Percentiles rank a stretch among this genome's conserved stretches.
phyloP scores from a whole-genome alignment of 2,329 filamentous ascomycete genomes.

The Diaporthe ampelina region DNA sequence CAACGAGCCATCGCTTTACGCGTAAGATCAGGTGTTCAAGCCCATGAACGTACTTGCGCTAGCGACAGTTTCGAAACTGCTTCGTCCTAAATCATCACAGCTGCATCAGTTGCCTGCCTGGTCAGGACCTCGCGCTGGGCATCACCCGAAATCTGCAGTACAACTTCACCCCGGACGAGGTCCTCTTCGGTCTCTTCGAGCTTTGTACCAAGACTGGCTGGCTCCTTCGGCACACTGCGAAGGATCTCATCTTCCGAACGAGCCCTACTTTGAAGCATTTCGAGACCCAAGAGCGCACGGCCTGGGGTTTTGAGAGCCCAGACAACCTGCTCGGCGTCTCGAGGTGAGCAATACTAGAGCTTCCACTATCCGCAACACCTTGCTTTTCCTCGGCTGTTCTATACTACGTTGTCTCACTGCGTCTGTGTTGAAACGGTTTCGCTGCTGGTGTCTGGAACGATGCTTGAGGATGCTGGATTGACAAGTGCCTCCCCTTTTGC shows the following conservation, averaged over 20 bases:
- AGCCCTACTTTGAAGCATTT: neutral
- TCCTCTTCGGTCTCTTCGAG: too few species aligned
- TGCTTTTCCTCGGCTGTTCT: neutral
- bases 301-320: neutral
- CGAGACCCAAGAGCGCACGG: too few species aligned
- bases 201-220: too few species aligned
- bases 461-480: neutral
- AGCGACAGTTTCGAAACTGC: neutral
- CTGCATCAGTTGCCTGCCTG: neutral
- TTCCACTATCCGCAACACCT: neutral
- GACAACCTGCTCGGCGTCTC: neutral
- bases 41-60: neutral
- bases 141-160: too few species aligned
- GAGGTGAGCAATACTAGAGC: neutral
- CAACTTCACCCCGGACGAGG: neutral
- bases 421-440: neutral
- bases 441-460: neutral
- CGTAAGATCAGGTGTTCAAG: neutral
- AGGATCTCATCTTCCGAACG: neutral
- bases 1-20: neutral
- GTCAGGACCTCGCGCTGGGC: neutral
- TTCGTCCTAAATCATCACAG: neutral
- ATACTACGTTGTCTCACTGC: neutral
- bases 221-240: neutral
- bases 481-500: too few species aligned